Conservation (phyloP, 495 filamentous ascomycete genomes). For the Amniculicola lignicola region DNA sequence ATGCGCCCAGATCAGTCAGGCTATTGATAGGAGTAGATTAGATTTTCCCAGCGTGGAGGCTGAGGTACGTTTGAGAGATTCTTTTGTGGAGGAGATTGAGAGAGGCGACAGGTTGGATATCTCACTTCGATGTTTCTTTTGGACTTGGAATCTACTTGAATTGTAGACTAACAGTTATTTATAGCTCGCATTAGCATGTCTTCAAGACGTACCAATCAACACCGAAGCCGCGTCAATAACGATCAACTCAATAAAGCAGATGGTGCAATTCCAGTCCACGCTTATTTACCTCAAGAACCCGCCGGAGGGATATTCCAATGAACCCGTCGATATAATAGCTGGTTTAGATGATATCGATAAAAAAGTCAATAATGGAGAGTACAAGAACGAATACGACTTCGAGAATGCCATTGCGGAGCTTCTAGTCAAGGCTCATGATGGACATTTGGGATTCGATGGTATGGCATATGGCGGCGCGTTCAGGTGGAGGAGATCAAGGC, state of each 20-base stretch:
- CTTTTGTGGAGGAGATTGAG: background rate
- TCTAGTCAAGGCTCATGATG: conserved; percentile 32
- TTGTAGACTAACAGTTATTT: background rate
- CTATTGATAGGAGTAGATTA: background rate
- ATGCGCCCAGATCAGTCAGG: conserved; percentile 14
- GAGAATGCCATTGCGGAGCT: conserved; percentile 33
- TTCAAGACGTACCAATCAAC: conserved; percentile 34
- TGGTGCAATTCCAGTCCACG: conserved; percentile 29
- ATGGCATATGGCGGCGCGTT: conserved; percentile 29
- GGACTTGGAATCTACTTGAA: background rate
- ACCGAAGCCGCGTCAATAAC: conserved; percentile 23
- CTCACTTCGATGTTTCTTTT: background rate
- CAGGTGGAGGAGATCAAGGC: conserved; percentile 24
- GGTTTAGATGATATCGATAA: conserved; percentile 31
- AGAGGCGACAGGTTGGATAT: background rate
- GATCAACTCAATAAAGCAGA: conserved; percentile 12
- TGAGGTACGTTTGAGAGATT: conserved; percentile 18
- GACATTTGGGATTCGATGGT: conserved; percentile 29
- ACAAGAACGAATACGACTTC: conserved; percentile 36
- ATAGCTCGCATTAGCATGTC: conserved; percentile 33
- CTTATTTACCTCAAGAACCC: conserved; percentile 36
- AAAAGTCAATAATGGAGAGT: conserved; percentile 29
- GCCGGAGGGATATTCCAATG: conserved; percentile 29
- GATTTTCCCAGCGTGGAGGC: conserved; percentile 25
- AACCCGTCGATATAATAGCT: conserved; percentile 30